phyloP scores from a whole-genome alignment of 1,284 basidiomycete species.

The Sparassis latifolia region DNA sequence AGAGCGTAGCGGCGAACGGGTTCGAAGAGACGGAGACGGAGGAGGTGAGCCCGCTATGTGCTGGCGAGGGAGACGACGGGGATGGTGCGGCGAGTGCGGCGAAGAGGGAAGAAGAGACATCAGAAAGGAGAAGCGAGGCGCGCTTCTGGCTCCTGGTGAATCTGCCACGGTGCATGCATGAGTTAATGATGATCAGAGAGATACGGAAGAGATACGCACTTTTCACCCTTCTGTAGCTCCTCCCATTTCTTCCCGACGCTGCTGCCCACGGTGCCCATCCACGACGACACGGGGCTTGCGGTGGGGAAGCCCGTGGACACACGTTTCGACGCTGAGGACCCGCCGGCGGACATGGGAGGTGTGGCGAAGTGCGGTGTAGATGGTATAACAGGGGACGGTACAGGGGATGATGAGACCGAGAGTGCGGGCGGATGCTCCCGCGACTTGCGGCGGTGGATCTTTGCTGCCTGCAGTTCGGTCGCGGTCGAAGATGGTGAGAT shows the following conservation, averaged over 20 bases:
- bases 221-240: conserved; percentile 46
- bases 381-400: conserved; percentile 1
- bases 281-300: conserved; percentile 30
- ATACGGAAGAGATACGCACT: conserved; percentile 32
- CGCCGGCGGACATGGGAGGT: background rate
- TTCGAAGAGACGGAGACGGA: conserved; percentile 16
- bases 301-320: conserved; percentile 18
- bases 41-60: background rate
- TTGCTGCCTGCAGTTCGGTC: conserved; percentile 13
- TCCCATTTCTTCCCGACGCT: conserved; percentile 52
- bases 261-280: conserved; percentile 42
- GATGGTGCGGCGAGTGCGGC: conserved; percentile 38
- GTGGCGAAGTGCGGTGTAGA: conserved; percentile 2
- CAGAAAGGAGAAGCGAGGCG: conserved; percentile 57
- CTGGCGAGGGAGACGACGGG: conserved; percentile 11
- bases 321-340: conserved; percentile 9
- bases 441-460: conserved; percentile 24
- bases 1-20: conserved; percentile 17
- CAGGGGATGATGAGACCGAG: conserved; percentile 6
- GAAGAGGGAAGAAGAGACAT: conserved; percentile 53
- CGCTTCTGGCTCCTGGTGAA: conserved; percentile 59
- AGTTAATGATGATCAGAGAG: conserved; percentile 1
- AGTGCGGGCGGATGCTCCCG: conserved; percentile 17
- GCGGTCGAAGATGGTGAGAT: conserved; percentile 17
- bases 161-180: conserved; percentile 25